Percentiles rank a stretch among this genome's conserved stretches.
Conservation (phyloP, 106 monocot species). For the Dioscorea zingiberensis region DNA sequence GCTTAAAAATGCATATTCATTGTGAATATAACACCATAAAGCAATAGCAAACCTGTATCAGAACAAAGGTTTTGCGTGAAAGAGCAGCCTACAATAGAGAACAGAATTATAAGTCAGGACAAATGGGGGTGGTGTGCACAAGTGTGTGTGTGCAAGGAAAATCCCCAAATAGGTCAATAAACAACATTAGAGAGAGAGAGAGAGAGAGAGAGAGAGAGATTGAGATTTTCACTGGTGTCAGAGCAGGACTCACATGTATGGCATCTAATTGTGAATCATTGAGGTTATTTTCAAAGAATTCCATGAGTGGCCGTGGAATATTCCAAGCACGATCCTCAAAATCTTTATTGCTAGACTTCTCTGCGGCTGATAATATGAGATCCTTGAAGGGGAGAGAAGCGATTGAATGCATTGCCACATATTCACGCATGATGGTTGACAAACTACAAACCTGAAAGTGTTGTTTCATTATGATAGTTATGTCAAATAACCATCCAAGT, state of each 20-base stretch:
- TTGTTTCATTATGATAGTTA: no score
- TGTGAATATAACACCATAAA: background rate
- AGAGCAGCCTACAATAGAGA: constrained; percentile 70
- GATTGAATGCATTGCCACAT: constrained; percentile 69
- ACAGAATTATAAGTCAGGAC: background rate
- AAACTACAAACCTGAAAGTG: constrained; percentile 75
- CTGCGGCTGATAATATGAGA: constrained; percentile 76
- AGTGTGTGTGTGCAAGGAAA: background rate
- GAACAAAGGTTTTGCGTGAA: constrained; percentile 87
- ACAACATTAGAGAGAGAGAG: constrained; percentile 1
- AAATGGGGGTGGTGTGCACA: no score
- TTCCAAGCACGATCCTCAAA: constrained; percentile 59
- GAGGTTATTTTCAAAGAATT: constrained; percentile 61
- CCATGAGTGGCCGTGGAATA: constrained; percentile 84
- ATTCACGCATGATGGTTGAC: constrained; percentile 96
- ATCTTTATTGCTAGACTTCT: constrained; percentile 24
- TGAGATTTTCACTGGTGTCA: no score
- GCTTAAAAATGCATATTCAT: no score
- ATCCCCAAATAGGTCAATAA: background rate
- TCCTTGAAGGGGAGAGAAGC: constrained; percentile 80
- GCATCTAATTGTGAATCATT: constrained; percentile 90
- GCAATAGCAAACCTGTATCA: constrained; percentile 70
- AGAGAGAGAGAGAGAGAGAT: background rate
- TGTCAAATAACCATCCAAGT: no score
- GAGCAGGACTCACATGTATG: constrained; percentile 63